A percentile compares a stretch with the other conserved stretches of the same genome.
Conservation (phyloP, 148 eudicot species). For the Heliosperma pusillum region DNA sequence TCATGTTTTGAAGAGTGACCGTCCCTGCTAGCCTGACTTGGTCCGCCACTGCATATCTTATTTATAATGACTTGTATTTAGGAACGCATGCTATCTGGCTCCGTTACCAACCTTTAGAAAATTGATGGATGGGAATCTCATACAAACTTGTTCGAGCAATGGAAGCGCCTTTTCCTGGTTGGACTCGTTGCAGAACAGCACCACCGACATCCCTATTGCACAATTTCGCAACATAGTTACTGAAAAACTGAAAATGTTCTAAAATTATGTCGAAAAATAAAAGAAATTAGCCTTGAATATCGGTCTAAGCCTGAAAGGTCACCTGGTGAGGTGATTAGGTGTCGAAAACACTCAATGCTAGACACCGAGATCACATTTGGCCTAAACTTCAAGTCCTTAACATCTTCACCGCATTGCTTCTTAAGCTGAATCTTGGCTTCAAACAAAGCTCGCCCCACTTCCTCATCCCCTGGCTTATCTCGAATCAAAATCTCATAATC, state of each 20-base stretch:
- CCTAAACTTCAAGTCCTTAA: conserved; percentile 25
- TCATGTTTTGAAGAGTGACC: no score
- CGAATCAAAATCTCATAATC: conserved; percentile 61
- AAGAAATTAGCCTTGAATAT: not conserved
- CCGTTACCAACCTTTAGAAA: conserved; percentile 43
- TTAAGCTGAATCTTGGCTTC: conserved; percentile 31
- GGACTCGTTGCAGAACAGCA: conserved; percentile 41
- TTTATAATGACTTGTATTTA: no score
- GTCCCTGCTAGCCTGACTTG: no score
- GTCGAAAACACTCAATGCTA: conserved; percentile 28
- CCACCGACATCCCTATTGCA: conserved; percentile 40
- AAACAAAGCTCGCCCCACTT: conserved; percentile 40
- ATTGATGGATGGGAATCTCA: conserved; percentile 38
- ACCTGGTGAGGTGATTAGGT: conserved; percentile 33
- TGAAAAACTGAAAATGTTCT: not conserved
- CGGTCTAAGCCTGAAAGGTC: not conserved
- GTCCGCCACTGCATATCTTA: no score
- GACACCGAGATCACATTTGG: conserved; percentile 21
- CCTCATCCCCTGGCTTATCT: conserved; percentile 52
- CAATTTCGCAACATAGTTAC: not conserved
- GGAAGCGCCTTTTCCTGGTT: conserved; percentile 34
- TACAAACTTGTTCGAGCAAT: conserved; percentile 37
- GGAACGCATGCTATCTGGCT: no score
- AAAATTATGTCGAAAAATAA: not conserved
- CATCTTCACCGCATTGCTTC: conserved; percentile 34